Percentiles rank a stretch among this genome's conserved stretches.
These are phyloP conservation scores for Penicillium fuscoglaucum DNA, from an alignment of 2,329 filamentous ascomycete species.

Conservation along the genomic window DNA sequence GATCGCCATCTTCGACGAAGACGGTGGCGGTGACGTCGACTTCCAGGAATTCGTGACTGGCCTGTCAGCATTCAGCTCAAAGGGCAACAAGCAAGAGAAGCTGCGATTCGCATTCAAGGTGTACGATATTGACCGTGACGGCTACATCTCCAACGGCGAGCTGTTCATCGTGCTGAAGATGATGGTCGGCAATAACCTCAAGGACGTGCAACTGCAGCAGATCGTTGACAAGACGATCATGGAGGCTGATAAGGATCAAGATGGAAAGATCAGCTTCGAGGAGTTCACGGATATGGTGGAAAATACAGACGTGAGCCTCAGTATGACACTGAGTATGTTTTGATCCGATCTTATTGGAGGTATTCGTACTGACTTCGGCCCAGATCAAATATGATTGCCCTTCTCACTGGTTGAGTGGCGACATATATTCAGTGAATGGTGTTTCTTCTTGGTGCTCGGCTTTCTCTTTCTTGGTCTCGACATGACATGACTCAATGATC, in stretches of 20 bases:
- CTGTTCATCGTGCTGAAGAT: constrained; percentile 99
- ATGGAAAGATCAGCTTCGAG: constrained; percentile 98
- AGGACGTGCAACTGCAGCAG: constrained; percentile 97
- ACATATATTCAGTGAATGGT: constrained; percentile 2
- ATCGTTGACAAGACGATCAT: constrained; percentile 99
- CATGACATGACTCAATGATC: constrained; percentile 31
- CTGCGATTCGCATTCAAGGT: constrained; percentile 97
- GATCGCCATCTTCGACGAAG: constrained; percentile 99
- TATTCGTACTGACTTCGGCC: constrained; percentile 6
- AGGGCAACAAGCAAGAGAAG: constrained; percentile 99
- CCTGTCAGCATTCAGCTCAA: constrained; percentile 91
- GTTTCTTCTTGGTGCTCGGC: neutral
- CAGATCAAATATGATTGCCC: constrained; percentile 24
- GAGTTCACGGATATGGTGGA: constrained; percentile 99
- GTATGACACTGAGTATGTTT: constrained; percentile 64
- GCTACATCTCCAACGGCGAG: constrained; percentile 98
- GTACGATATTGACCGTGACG: constrained; percentile 98
- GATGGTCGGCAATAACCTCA: constrained; percentile 99
- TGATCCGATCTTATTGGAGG: neutral
- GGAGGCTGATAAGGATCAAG: constrained; percentile 94
- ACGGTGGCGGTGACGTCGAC: constrained; percentile 95
- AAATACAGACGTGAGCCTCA: constrained; percentile 74
- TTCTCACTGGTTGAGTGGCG: constrained; percentile 9
- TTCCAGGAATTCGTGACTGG: constrained; percentile 98
- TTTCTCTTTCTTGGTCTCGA: constrained; percentile 8